These are phyloP conservation scores for Russula earlei DNA, from an alignment of 768 basidiomycete species.

Conservation along the genomic window DNA sequence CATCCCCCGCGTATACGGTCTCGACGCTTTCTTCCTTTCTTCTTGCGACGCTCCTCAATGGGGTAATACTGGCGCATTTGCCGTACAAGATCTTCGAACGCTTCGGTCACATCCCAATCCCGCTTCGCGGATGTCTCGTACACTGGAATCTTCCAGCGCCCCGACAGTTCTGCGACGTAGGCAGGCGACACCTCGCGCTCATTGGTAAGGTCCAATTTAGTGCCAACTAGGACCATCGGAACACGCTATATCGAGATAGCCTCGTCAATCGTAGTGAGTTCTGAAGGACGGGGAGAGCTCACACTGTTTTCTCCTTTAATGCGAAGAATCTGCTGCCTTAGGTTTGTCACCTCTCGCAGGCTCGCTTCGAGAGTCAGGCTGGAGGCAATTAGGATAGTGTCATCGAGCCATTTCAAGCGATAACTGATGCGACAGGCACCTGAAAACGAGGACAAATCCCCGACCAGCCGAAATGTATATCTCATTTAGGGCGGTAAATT, in stretches of 20 bases:
- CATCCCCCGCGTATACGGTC: constrained; percentile 16
- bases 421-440: constrained; percentile 31
- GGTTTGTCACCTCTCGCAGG: constrained; percentile 67
- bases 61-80: constrained; percentile 68
- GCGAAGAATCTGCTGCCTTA: constrained; percentile 73
- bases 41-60: constrained; percentile 26
- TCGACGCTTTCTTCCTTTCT: constrained; percentile 29
- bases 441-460: constrained; percentile 81
- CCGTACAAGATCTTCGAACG: constrained; percentile 66
- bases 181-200: constrained; percentile 69
- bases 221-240: constrained; percentile 81
- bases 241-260: constrained; percentile 34
- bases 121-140: constrained; percentile 86
- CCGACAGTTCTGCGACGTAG: constrained; percentile 55
- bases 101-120: constrained; percentile 71
- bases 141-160: constrained; percentile 62
- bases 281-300: constrained; percentile 15
- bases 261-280: neutral
- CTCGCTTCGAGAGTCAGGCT: constrained; percentile 79
- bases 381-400: neutral
- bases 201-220: constrained; percentile 70
- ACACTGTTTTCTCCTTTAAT: constrained; percentile 66
- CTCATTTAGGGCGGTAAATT: constrained; percentile 74
- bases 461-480: constrained; percentile 70
- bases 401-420: neutral